Percentiles rank a stretch among this genome's conserved stretches.
These are phyloP conservation scores for Ogataea angusta DNA, from an alignment of 805 yeast genomes.

Conservation along the genomic window DNA sequence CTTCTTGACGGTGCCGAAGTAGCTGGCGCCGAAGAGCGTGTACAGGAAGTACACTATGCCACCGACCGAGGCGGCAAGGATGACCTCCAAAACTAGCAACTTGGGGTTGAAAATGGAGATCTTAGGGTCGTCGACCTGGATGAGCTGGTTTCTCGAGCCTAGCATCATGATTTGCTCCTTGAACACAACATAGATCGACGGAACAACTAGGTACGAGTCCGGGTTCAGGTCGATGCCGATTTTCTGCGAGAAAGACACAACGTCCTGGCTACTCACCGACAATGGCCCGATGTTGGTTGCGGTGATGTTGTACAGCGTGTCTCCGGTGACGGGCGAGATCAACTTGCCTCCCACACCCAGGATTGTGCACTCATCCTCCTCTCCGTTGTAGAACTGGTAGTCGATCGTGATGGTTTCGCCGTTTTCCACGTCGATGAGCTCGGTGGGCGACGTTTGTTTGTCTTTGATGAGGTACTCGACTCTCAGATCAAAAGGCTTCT, in stretches of 20 bases:
- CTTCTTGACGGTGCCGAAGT: conserved; percentile 40
- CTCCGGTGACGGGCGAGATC: conserved; percentile 51
- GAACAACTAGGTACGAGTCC: conserved; percentile 55
- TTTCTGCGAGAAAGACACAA: conserved; percentile 51
- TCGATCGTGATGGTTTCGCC: conserved; percentile 52
- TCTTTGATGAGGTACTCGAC: conserved; percentile 50
- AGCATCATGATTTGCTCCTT: conserved; percentile 50
- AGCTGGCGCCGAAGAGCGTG: conserved; percentile 42
- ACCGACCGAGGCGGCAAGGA: conserved; percentile 48
- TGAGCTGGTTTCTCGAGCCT: conserved; percentile 54
- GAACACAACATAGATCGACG: conserved; percentile 52
- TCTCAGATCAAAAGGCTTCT: conserved; percentile 42
- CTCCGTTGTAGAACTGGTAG: conserved; percentile 53
- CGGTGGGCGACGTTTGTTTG: conserved; percentile 37
- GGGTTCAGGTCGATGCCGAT: conserved; percentile 58
- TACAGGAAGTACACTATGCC: conserved; percentile 48
- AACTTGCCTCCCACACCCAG: conserved; percentile 71
- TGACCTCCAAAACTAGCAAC: conserved; percentile 57
- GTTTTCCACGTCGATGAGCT: conserved; percentile 41
- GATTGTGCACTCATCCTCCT: conserved; percentile 47
- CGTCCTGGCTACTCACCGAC: conserved; percentile 46
- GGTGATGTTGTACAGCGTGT: conserved; percentile 57
- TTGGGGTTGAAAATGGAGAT: conserved; percentile 73
- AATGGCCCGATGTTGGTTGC: conserved; percentile 63
- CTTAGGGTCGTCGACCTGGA: conserved; percentile 59